Evolutionary conservation across 768 basidiomycete genomes (phyloP), one percentile per base, ranked within the genome.

Genomic region (Mycena metata): DNA sequence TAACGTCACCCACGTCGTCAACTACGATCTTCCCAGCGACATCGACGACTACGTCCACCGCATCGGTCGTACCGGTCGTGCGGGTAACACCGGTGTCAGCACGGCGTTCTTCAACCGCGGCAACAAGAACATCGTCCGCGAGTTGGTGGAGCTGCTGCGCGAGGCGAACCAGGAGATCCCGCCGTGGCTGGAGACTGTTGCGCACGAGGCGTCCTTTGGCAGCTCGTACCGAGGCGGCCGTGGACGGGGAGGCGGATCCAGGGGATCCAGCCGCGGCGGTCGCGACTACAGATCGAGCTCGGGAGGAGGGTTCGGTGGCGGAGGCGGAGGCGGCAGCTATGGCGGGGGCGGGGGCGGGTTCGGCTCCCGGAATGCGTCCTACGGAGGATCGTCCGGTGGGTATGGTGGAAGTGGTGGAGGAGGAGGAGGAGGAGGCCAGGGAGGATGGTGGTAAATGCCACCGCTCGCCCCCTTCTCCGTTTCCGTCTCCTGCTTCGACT

Each of bases 21-120:
- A 98, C 80, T 99, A 98, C 81, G 98, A 99, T 79, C 86, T 99
- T 7, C 98, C 98, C 15, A 93, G 93, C 68, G 98, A 99, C 82
- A 96, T 99, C 71, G 98, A 99, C 76, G 98, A 99, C 81, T 99
- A 99, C 81, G 96, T 99, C 51, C 96, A 99, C 79, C 96, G 96
- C 76, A 97, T 96, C 75, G 96, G 96, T 85, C 93, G 96, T 85
- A 97, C 96, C 16, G 98, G 98, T 50, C 96, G 98, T 88, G 98
- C 98, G 11, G 98, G 98, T 56, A 99, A 99, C 85, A 95, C 93
- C 13, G 98, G 98, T 85, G 87, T 91, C 71, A 91, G 93, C 26
- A 99, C 98, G 16, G 96, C 97, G 7, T 99, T 99, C 87, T 95
- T 95, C 86, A 96, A 96, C 78, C 88, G 95, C 16, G 92, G 93